Evolutionary conservation across 1,284 basidiomycete genomes (phyloP).

Genomic region (Coriolopsis trogii): DNA sequence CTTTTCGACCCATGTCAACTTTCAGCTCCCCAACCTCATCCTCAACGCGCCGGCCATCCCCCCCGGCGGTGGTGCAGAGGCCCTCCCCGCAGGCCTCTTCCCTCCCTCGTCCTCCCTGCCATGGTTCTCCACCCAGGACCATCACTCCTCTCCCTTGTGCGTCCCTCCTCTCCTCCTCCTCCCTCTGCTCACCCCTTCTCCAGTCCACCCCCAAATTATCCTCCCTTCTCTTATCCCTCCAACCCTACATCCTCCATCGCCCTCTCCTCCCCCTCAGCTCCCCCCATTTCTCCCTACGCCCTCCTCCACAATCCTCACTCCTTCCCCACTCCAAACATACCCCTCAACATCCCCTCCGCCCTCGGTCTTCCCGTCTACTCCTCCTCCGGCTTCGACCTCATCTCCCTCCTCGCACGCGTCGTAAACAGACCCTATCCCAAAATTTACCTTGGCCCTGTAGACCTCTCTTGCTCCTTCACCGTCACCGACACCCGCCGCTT

Average conservation of each 20-base stretch:
- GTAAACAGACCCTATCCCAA: slow-evolving; percentile 75
- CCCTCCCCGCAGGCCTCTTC: slow-evolving; percentile 53
- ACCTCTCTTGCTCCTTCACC: slow-evolving; percentile 88
- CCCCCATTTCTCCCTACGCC: slow-evolving; percentile 4
- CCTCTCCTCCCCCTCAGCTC: slow-evolving; percentile 7
- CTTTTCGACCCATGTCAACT: slow-evolving; percentile 44
- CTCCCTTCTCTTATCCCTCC: slow-evolving; percentile 11
- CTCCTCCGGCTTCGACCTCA: slow-evolving; percentile 86
- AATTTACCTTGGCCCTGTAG: slow-evolving; percentile 87
- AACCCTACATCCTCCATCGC: slow-evolving; percentile 6
- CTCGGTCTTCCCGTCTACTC: slow-evolving; percentile 73
- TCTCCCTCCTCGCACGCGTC: slow-evolving; percentile 82
- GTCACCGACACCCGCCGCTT: slow-evolving; percentile 83
- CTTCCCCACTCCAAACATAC: slow-evolving; percentile 6
- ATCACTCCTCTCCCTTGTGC: slow-evolving; percentile 26
- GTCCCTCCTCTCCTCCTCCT: slow-evolving; percentile 4
- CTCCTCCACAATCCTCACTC: not conserved
- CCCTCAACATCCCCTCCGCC: slow-evolving; percentile 32
- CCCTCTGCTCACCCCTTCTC: not conserved
- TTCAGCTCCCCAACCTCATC: slow-evolving; percentile 70
- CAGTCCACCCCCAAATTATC: slow-evolving; percentile 10
- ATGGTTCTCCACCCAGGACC: slow-evolving; percentile 54
- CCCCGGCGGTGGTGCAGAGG: slow-evolving; percentile 73
- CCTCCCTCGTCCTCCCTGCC: slow-evolving; percentile 35
- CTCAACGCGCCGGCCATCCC: slow-evolving; percentile 60